A percentile compares a stretch with the other conserved stretches of the same genome.
Evolutionary conservation across 2,329 filamentous ascomycete species (phyloP).

Genomic region (Ophiosphaerella narmari): DNA sequence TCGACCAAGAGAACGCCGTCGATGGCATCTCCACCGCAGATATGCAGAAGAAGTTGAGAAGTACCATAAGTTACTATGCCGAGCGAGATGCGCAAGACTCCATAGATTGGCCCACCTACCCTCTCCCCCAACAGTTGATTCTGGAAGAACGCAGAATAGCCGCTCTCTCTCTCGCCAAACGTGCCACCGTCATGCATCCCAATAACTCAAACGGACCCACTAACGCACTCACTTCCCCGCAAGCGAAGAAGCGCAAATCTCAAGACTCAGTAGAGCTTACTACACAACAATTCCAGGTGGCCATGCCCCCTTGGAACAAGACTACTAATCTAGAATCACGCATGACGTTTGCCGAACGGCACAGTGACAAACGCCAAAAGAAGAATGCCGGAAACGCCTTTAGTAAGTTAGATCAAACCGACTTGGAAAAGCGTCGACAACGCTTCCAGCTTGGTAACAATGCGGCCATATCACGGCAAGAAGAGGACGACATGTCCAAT

Average conservation of each 20-base stretch:
- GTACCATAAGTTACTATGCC: conserved; percentile 81
- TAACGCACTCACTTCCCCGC: conserved; percentile 51
- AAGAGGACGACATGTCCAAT: conserved; percentile 54
- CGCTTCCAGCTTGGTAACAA: conserved; percentile 70
- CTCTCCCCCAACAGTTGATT: conserved; percentile 83
- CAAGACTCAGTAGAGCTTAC: conserved; percentile 57
- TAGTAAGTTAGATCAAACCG: conserved; percentile 90
- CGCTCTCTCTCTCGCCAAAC: conserved; percentile 33
- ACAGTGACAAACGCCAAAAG: conserved; percentile 54
- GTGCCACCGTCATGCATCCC: conserved; percentile 18
- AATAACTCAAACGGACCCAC: conserved; percentile 23
- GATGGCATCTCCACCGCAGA: conserved; percentile 59
- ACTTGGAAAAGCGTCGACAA: conserved; percentile 84
- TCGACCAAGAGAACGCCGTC: conserved; percentile 69
- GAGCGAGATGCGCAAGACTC: conserved; percentile 71
- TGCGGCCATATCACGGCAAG: conserved; percentile 54
- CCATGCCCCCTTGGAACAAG: conserved; percentile 72
- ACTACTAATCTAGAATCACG: conserved; percentile 77
- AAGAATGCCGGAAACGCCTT: conserved; percentile 56
- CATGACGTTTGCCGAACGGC: conserved; percentile 64
- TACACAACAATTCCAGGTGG: conserved; percentile 56
- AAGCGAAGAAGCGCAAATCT: conserved; percentile 84
- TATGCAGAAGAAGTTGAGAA: conserved; percentile 82
- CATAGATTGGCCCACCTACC: conserved; percentile 82
- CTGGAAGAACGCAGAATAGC: conserved; percentile 60